Percentiles rank a stretch among this genome's conserved stretches.
phyloP scores from a whole-genome alignment of 306 rosid genomes.

The Cucurbita maxima region DNA sequence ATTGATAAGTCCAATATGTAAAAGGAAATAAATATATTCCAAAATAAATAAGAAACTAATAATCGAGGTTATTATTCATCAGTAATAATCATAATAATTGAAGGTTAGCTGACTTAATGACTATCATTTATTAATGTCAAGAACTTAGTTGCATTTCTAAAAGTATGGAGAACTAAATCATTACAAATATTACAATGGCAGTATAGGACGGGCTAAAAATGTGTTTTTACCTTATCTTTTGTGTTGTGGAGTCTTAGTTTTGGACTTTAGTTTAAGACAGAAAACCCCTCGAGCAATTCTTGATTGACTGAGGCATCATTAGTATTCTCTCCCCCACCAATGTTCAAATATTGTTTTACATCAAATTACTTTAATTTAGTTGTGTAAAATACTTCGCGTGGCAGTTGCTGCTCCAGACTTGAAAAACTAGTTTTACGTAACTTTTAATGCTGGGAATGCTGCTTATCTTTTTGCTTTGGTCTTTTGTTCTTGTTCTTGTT shows the following conservation, averaged over 20 bases:
- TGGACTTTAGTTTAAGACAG: neutral
- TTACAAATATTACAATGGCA: neutral
- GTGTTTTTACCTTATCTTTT: neutral
- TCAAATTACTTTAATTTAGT: neutral
- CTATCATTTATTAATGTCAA: neutral
- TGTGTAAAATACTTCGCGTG: neutral
- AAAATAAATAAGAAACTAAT: neutral
- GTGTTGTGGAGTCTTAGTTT: conserved; percentile 3
- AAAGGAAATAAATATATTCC: neutral
- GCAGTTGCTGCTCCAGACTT: neutral
- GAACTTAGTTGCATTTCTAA: neutral
- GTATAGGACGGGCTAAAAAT: neutral
- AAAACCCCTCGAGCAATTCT: neutral
- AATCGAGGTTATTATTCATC: neutral
- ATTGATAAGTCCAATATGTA: neutral
- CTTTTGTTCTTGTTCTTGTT: neutral
- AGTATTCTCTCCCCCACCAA: neutral
- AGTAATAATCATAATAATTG: neutral
- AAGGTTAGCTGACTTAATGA: neutral
- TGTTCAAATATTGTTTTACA: neutral
- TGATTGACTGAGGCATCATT: neutral
- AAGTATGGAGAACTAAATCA: neutral
- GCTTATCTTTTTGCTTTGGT: neutral
- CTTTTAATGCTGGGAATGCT: neutral
- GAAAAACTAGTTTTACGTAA: neutral